phyloP scores from a whole-genome alignment of 106 monocot genomes.

The Alisma plantagoaquatica region DNA sequence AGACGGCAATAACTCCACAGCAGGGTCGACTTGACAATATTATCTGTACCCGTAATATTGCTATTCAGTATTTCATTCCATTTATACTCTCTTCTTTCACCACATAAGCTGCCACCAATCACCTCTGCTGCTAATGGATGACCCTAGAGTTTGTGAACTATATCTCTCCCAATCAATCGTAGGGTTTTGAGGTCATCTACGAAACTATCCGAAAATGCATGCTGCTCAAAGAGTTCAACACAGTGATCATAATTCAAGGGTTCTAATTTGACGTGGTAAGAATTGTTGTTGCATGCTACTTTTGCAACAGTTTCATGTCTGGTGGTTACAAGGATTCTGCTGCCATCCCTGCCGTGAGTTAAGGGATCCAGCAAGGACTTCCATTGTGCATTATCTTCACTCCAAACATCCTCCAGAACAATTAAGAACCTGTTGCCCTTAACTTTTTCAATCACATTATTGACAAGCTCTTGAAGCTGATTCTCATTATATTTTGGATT shows the following conservation, averaged over 20 bases:
- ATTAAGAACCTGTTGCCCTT: neutral
- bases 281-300: too few relatives aligned
- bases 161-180: neutral
- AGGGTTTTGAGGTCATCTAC: neutral
- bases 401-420: conserved; percentile 4
- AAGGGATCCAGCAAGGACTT: neutral
- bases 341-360: neutral
- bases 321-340: neutral
- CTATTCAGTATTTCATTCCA: neutral
- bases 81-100: neutral
- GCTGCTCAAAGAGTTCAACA: neutral
- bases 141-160: neutral
- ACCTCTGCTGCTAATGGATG: neutral
- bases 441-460: neutral
- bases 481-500: too few relatives aligned
- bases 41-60: neutral
- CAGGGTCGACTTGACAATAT: neutral
- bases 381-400: neutral
- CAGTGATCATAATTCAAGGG: neutral
- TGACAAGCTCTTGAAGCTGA: neutral
- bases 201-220: neutral
- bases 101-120: neutral
- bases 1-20: neutral
- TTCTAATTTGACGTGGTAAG: neutral
- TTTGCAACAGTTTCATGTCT: too few relatives aligned